A percentile compares a stretch with the other conserved stretches of the same genome.
Conservation (phyloP, 2,329 filamentous ascomycete species). For the Verticillium klebahnii region DNA sequence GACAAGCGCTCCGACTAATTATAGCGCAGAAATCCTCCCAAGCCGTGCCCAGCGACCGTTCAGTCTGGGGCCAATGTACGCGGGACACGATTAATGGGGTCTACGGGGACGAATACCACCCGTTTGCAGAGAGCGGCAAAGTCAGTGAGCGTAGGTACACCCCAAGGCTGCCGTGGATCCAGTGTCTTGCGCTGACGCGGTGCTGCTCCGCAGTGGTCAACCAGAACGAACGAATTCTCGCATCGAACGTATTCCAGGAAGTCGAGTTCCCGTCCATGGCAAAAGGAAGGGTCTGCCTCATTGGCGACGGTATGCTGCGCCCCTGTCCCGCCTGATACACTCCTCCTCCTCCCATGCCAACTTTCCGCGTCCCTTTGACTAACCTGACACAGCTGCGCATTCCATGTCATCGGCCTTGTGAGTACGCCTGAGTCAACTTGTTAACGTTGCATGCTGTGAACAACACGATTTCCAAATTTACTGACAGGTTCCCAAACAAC, state of each 20-base stretch:
- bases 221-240: conserved; percentile 14
- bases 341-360: neutral
- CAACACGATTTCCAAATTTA: neutral
- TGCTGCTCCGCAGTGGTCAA: conserved; percentile 8
- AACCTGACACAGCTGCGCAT: conserved; percentile 12
- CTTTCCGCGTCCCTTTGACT: too few species aligned
- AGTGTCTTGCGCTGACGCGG: too few species aligned
- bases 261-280: conserved; percentile 14
- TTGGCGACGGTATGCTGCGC: conserved; percentile 13
- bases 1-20: neutral
- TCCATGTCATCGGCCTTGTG: conserved; percentile 13
- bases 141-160: conserved; percentile 4
- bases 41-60: conserved; percentile 4
- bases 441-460: neutral
- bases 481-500: neutral
- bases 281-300: conserved; percentile 12
- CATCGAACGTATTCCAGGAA: conserved; percentile 15
- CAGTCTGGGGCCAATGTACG: conserved; percentile 12
- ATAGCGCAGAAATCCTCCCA: neutral
- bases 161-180: neutral
- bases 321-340: neutral
- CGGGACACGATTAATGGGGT: conserved; percentile 11
- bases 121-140: conserved; percentile 12
- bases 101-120: conserved; percentile 13
- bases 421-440: neutral